Evolutionary conservation across 129 eudicot genomes (phyloP).

Genomic region (Chrysanthemum seticuspe): DNA sequence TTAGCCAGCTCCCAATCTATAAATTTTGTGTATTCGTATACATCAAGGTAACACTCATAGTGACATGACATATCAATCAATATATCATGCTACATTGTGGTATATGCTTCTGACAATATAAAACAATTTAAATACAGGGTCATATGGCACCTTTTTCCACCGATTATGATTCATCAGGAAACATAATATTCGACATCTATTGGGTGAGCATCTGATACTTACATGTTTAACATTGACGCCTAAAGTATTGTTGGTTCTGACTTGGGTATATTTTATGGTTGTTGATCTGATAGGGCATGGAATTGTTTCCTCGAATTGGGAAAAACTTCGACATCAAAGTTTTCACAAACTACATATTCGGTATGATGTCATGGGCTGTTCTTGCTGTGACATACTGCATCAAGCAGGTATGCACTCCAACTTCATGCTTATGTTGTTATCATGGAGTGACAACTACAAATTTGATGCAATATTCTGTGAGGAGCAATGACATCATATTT

Average conservation of each 20-base stretch:
- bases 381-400: conserved; percentile 97
- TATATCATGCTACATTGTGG: not conserved
- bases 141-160: conserved; percentile 87
- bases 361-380: conserved; percentile 99
- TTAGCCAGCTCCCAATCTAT: too few species aligned
- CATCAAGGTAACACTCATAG: conserved; percentile 57
- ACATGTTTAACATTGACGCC: too few species aligned
- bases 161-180: conserved; percentile 94
- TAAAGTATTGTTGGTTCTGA: conserved; percentile 1
- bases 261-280: conserved; percentile 1
- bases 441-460: too few species aligned
- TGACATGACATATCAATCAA: conserved; percentile 5
- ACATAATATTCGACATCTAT: conserved; percentile 83
- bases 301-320: conserved; percentile 96
- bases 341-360: conserved; percentile 94
- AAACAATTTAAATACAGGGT: conserved; percentile 50
- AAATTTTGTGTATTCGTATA: conserved; percentile 82
- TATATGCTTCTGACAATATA: conserved; percentile 28
- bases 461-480: too few species aligned
- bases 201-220: conserved; percentile 61
- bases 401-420: conserved; percentile 68
- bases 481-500: too few species aligned
- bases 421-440: too few species aligned
- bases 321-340: conserved; percentile 89
- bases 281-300: conserved; percentile 74